These are phyloP conservation scores for Neurospora sp. DNA, from an alignment of 495 filamentous ascomycete species.

Conservation along the genomic window DNA sequence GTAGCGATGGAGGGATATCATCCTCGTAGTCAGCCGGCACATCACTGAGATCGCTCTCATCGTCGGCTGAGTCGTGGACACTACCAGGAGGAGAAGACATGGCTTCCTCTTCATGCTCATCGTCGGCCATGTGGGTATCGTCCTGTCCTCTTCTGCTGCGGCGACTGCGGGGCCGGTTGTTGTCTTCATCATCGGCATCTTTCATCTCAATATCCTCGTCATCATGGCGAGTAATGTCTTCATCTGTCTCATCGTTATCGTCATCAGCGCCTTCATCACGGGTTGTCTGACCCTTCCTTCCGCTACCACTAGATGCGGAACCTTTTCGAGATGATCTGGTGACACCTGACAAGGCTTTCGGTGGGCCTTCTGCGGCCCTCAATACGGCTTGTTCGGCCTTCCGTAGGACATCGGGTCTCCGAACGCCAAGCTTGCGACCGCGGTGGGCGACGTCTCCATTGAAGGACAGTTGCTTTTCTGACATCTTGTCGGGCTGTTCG, in stretches of 20 bases:
- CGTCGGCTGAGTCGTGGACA: constrained; percentile 65
- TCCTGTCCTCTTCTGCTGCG: constrained; percentile 10
- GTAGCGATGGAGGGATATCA: constrained; percentile 30
- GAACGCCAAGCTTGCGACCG: constrained; percentile 28
- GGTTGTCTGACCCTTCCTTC: constrained; percentile 17
- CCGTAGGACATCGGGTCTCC: constrained; percentile 37
- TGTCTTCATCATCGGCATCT: constrained; percentile 20
- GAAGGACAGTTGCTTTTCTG: constrained; percentile 29
- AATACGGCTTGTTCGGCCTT: constrained; percentile 39
- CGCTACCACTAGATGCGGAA: constrained; percentile 27
- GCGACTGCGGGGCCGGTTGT: not conserved
- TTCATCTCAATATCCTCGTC: constrained; percentile 25
- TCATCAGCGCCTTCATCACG: constrained; percentile 18
- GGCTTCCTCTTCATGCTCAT: constrained; percentile 21
- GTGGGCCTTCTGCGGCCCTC: constrained; percentile 30
- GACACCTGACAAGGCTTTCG: constrained; percentile 18
- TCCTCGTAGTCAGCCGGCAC: constrained; percentile 44
- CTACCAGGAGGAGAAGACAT: constrained; percentile 41
- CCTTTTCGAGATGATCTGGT: constrained; percentile 19
- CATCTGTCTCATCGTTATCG: constrained; percentile 11
- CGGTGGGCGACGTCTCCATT: constrained; percentile 24
- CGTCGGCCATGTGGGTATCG: constrained; percentile 16
- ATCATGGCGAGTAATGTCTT: constrained; percentile 3
- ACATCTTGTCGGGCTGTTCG: constrained; percentile 15
- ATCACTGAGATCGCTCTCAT: constrained; percentile 73